These are phyloP conservation scores for Suillus fuscotomentosus DNA, from an alignment of 768 basidiomycete genomes.

Conservation along the genomic window DNA sequence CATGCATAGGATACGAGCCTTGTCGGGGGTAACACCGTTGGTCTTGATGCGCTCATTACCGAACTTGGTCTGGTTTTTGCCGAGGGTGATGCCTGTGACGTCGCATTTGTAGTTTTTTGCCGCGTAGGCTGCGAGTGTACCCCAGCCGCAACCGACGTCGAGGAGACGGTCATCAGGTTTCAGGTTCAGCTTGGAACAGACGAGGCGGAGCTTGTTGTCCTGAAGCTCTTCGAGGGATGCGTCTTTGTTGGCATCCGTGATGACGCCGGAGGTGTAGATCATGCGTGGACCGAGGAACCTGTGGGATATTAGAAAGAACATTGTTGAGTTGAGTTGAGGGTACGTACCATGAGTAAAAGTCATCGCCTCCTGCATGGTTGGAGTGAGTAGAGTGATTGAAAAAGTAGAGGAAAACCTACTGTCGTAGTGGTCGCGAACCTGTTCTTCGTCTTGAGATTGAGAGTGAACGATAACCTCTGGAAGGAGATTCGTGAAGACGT, in stretches of 20 bases:
- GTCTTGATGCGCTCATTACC: constrained; percentile 83
- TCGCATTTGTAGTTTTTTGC: constrained; percentile 98
- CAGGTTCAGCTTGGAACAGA: constrained; percentile 92
- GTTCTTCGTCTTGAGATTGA: constrained; percentile 89
- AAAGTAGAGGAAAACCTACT: constrained; percentile 42
- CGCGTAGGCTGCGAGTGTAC: constrained; percentile 90
- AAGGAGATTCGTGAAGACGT: constrained; percentile 81
- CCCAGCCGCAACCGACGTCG: constrained; percentile 95
- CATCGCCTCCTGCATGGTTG: constrained; percentile 71
- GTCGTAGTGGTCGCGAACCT: constrained; percentile 96
- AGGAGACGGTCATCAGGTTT: constrained; percentile 82
- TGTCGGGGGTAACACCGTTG: constrained; percentile 70
- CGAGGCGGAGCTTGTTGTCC: constrained; percentile 95
- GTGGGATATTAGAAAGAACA: background rate
- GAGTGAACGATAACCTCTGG: constrained; percentile 96
- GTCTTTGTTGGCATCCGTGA: constrained; percentile 63
- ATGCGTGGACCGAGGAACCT: constrained; percentile 95
- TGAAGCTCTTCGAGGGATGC: constrained; percentile 93
- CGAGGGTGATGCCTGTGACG: constrained; percentile 93
- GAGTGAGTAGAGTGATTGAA: constrained; percentile 1
- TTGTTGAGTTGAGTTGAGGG: background rate
- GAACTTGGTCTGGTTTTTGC: constrained; percentile 87
- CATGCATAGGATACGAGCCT: constrained; percentile 88
- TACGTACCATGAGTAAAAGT: constrained; percentile 86
- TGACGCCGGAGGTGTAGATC: constrained; percentile 96